Percentiles rank a stretch among this genome's conserved stretches.
Conservation (phyloP, 2,329 filamentous ascomycete genomes). For the Trichoderma sp. region DNA sequence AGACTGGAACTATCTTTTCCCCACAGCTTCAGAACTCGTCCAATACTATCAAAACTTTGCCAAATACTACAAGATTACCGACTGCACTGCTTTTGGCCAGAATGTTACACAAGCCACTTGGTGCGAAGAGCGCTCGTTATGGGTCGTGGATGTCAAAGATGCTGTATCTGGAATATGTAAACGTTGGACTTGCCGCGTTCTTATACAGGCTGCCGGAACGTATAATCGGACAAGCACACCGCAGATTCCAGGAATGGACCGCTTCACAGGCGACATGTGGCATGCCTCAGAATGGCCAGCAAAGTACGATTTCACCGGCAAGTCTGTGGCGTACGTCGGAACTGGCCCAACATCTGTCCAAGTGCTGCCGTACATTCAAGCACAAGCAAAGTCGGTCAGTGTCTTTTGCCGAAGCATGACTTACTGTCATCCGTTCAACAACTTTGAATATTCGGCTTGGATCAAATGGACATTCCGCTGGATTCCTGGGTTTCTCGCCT, state of each 20-base stretch:
- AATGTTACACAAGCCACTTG: not conserved
- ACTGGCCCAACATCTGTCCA: slow-evolving; percentile 1
- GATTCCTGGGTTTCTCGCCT: not conserved
- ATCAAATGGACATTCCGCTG: not conserved
- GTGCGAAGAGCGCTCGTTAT: not conserved
- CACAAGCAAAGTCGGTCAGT: slow-evolving; percentile 4
- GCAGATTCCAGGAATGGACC: not conserved
- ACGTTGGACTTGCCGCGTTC: not conserved
- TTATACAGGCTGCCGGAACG: not conserved
- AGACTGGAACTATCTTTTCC: not conserved
- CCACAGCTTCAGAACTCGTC: not conserved
- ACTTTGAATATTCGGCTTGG: not conserved
- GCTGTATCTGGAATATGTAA: not conserved
- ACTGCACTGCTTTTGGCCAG: not conserved
- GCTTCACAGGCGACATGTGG: not conserved
- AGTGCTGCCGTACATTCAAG: not conserved
- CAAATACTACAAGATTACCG: not conserved
- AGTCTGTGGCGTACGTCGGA: not conserved
- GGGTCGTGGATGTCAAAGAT: not conserved
- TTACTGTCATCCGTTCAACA: not conserved
- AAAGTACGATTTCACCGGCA: not conserved
- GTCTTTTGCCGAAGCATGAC: slow-evolving; percentile 2
- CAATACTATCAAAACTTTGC: not conserved
- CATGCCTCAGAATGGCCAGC: not conserved
- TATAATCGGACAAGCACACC: not conserved